Conservation (phyloP, 352 stramenopile genomes). For the Globisporangium lucens region DNA sequence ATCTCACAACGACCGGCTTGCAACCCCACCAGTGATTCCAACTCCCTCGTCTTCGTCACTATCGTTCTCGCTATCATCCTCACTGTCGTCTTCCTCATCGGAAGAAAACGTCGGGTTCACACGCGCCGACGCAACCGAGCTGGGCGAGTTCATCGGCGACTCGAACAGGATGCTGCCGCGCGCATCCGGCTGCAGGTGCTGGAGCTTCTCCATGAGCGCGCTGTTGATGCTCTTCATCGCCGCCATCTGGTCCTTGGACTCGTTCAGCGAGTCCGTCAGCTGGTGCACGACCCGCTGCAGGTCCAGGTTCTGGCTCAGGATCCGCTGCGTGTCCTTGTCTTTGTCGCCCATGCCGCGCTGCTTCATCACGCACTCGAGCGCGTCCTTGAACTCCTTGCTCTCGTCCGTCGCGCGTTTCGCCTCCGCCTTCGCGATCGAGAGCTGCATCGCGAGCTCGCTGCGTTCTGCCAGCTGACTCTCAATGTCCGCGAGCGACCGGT, state of each 20-base stretch:
- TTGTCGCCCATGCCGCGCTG: conserved; percentile 59
- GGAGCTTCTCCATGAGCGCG: conserved; percentile 62
- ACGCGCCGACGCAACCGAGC: conserved; percentile 30
- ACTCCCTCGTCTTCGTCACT: not conserved
- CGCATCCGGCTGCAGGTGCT: conserved; percentile 48
- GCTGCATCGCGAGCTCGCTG: conserved; percentile 46
- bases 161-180: conserved; percentile 50
- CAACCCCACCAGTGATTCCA: not conserved
- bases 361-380: conserved; percentile 42
- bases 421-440: conserved; percentile 53
- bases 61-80: conserved; percentile 31
- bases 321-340: conserved; percentile 57
- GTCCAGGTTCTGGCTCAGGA: conserved; percentile 61
- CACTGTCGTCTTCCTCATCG: conserved; percentile 51
- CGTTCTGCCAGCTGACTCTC: conserved; percentile 54
- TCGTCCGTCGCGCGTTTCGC: conserved; percentile 52
- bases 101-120: conserved; percentile 45
- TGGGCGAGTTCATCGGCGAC: conserved; percentile 31
- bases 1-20: not conserved
- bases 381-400: conserved; percentile 54
- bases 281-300: conserved; percentile 72
- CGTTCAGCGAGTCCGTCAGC: conserved; percentile 66
- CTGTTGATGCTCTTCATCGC: conserved; percentile 76
- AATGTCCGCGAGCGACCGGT: conserved; percentile 52
- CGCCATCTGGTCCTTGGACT: conserved; percentile 65